Percentiles rank a stretch among this genome's conserved stretches.
These are phyloP conservation scores for Fraxinus nigra DNA, from an alignment of 305 asterid genomes.

Conservation along the genomic window DNA sequence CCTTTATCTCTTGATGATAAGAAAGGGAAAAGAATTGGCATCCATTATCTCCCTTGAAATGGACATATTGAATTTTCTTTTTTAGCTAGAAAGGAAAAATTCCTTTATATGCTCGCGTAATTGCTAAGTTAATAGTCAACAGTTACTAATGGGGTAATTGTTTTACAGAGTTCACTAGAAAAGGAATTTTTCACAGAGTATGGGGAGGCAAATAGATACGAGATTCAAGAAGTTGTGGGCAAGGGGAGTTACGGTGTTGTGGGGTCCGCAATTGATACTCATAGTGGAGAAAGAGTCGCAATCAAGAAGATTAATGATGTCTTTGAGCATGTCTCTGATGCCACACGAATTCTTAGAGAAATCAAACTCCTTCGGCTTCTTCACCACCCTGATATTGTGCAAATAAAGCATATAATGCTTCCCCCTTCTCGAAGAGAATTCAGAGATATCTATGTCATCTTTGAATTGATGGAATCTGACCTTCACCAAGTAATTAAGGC, in stretches of 20 bases:
- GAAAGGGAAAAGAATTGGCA: neutral
- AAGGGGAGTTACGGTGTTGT: slow-evolving; percentile 84
- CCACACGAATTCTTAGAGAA: slow-evolving; percentile 75
- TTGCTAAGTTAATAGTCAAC: neutral
- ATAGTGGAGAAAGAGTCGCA: slow-evolving; percentile 63
- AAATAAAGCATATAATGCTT: slow-evolving; percentile 72
- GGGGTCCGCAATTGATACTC: slow-evolving; percentile 64
- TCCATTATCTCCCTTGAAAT: neutral
- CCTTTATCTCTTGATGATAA: neutral
- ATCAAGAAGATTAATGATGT: slow-evolving; percentile 77
- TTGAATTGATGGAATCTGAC: slow-evolving; percentile 82
- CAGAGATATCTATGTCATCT: slow-evolving; percentile 67
- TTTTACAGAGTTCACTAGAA: slow-evolving; percentile 48
- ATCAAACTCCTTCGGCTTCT: slow-evolving; percentile 70
- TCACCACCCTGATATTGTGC: slow-evolving; percentile 75
- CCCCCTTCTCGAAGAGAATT: slow-evolving; percentile 83
- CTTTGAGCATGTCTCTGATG: slow-evolving; percentile 79
- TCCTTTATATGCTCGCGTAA: neutral
- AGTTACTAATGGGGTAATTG: slow-evolving; percentile 20
- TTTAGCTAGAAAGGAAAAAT: neutral
- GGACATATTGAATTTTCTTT: neutral
- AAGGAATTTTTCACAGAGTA: slow-evolving; percentile 74
- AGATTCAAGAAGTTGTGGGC: slow-evolving; percentile 70
- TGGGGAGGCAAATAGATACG: slow-evolving; percentile 71
- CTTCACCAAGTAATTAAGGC: slow-evolving; percentile 84